Base-by-base conservation (phyloP, 345 rosid genomes). In the Durio zibethinus region DNA sequence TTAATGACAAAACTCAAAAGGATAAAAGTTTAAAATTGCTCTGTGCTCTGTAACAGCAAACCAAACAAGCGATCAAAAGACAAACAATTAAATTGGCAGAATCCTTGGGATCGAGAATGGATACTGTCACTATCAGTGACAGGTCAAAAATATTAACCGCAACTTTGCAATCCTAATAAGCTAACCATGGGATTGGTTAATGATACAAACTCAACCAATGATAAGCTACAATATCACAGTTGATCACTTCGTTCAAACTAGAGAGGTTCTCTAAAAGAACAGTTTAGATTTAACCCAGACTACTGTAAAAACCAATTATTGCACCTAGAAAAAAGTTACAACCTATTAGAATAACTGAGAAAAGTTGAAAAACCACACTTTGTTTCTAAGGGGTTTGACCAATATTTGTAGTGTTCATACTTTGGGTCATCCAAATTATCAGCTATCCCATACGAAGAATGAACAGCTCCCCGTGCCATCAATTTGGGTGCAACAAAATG, bases 371-470 rank as follows among this genome's bases (percentile, higher is more conserved):
- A 12, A 33, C n/a, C 89, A 85, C 71, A 89, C 94, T 77, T 87
- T 43, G 92, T 89, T 83, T 90, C 94, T 45, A 90, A 84, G 53
- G 94, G 92, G 80, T 90, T 89, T 64, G 94, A 89, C 94, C 94
- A 90, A 74, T 87, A 89, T 74, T 83, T 88, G 82, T 86, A 89
- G 62, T 90, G 88, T 21, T 79, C 43, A 75, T 89, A 90, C 75
- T 89, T 86, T 20, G 90, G 89, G 80, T 89, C 92, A 78, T 89
- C 89, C 84, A 89, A 83, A 82, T 90, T 67, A 65, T 89, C 87
- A 31, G 94, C 94, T 80, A 90, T 90, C 76, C 92, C 94, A 77
- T 89, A 77, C 2, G 94, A 90, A 84, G 87, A 90, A 77, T 89
- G 94, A 77, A 83, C 86, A 76, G 73, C 78, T 36, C 91, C 94